Evolutionary conservation across 1,284 basidiomycete genomes (phyloP).

Genomic region (Anthracocystis setariae): DNA sequence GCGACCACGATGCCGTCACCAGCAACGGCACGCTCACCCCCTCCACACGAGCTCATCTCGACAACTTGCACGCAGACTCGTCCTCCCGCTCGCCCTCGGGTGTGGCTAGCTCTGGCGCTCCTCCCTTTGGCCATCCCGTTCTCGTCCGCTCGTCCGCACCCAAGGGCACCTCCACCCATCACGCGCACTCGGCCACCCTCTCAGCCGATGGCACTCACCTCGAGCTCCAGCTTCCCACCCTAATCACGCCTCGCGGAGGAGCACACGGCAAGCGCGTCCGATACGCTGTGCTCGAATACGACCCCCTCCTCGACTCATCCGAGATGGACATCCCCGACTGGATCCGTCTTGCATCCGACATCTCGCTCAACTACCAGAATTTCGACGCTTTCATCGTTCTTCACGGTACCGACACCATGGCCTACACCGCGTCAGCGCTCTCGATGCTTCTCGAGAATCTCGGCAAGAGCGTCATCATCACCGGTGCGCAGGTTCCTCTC

Average conservation of each 20-base stretch:
- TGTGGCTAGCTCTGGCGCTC: slow-evolving; percentile 18
- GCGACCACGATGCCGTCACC: slow-evolving; percentile 10
- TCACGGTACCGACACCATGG: slow-evolving; percentile 79
- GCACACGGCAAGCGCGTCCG: slow-evolving; percentile 52
- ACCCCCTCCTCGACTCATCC: slow-evolving; percentile 80
- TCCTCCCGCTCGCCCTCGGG: slow-evolving; percentile 20
- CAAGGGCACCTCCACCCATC: slow-evolving; percentile 54
- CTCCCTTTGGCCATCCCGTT: slow-evolving; percentile 46
- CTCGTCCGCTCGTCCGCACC: slow-evolving; percentile 49
- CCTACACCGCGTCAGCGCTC: slow-evolving; percentile 50
- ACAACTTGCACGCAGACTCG: slow-evolving; percentile 34
- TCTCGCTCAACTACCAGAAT: slow-evolving; percentile 82
- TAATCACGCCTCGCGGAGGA: slow-evolving; percentile 54
- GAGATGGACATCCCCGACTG: slow-evolving; percentile 80
- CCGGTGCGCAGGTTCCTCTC: slow-evolving; percentile 90
- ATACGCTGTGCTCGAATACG: slow-evolving; percentile 61
- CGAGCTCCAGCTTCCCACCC: slow-evolving; percentile 56
- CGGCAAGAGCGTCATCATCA: slow-evolving; percentile 85
- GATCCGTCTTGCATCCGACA: slow-evolving; percentile 87
- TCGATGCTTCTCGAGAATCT: slow-evolving; percentile 90
- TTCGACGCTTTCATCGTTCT: slow-evolving; percentile 91
- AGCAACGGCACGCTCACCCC: slow-evolving; percentile 19
- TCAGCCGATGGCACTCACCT: slow-evolving; percentile 47
- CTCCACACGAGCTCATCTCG: slow-evolving; percentile 25
- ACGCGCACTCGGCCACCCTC: slow-evolving; percentile 39